Evolutionary conservation across 1,139 yeast species (phyloP).

Genomic region (Sugiyamaella novakii): DNA sequence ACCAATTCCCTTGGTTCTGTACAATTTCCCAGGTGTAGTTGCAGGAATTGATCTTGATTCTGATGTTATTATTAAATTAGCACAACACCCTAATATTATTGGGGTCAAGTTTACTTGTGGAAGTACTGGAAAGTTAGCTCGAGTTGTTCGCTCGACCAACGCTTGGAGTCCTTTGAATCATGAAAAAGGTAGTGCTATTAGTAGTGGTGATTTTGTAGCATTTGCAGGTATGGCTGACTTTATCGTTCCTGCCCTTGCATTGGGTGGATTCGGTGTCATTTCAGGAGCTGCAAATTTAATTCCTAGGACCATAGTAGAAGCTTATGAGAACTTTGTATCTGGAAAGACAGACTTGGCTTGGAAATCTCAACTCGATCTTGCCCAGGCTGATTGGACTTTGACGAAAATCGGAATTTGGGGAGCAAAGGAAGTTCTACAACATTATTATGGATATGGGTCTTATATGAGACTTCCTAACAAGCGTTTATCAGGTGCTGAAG

Average conservation of each 20-base stretch:
- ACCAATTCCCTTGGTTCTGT: conserved; percentile 48
- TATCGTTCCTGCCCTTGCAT: conserved; percentile 46
- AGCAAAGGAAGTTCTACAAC: conserved; percentile 11
- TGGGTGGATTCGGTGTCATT: conserved; percentile 50
- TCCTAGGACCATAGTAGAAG: conserved; percentile 38
- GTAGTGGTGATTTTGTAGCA: conserved; percentile 10
- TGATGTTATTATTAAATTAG: conserved; percentile 63
- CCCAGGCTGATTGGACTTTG: conserved; percentile 18
- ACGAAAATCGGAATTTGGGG: conserved; percentile 19
- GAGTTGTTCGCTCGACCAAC: conserved; percentile 37
- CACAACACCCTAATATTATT: conserved; percentile 52
- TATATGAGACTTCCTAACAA: conserved; percentile 15
- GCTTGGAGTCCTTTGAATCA: conserved; percentile 13
- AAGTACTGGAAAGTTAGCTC: conserved; percentile 45
- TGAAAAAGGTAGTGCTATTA: neutral
- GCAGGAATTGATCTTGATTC: conserved; percentile 61
- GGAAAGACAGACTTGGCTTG: conserved; percentile 8
- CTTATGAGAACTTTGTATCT: neutral
- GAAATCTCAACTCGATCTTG: conserved; percentile 9
- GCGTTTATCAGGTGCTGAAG: conserved; percentile 4
- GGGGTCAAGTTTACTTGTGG: conserved; percentile 51
- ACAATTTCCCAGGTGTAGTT: conserved; percentile 51
- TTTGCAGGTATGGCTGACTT: conserved; percentile 48
- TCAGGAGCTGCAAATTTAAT: conserved; percentile 50
- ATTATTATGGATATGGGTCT: conserved; percentile 15